Evolutionary conservation across 1,284 basidiomycete genomes (phyloP).

Genomic region (Leccinum holopus): DNA sequence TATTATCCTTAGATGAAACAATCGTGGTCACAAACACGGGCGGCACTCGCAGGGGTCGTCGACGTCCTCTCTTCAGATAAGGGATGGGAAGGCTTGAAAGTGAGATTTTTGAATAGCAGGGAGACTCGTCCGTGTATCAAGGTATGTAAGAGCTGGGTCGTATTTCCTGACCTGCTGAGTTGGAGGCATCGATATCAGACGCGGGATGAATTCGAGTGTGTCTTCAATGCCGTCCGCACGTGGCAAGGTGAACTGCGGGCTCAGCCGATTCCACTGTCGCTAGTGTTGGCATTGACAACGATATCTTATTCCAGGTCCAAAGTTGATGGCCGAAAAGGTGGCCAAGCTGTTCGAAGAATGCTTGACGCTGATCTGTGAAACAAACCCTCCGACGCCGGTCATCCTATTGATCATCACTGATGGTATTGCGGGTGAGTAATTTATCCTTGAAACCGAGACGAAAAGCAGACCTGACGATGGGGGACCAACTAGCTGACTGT

Average conservation of each 20-base stretch:
- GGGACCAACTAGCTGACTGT: constrained; percentile 15
- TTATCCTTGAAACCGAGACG: no score
- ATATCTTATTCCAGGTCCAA: constrained; percentile 15
- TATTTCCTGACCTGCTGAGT: neutral
- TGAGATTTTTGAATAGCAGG: constrained; percentile 22
- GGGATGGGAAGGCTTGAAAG: constrained; percentile 23
- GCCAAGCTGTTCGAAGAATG: constrained; percentile 22
- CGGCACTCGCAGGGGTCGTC: constrained; percentile 19
- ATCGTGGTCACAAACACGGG: constrained; percentile 25
- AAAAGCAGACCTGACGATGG: neutral
- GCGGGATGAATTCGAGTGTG: constrained; percentile 18
- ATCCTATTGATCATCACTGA: constrained; percentile 28
- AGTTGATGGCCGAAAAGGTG: constrained; percentile 21
- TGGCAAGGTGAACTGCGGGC: constrained; percentile 18
- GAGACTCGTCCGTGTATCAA: constrained; percentile 10
- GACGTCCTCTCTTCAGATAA: constrained; percentile 15
- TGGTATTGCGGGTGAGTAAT: constrained; percentile 22
- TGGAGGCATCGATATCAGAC: constrained; percentile 11
- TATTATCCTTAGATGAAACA: constrained; percentile 21
- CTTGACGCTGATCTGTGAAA: constrained; percentile 6
- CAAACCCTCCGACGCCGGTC: constrained; percentile 12
- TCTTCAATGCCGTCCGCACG: constrained; percentile 24
- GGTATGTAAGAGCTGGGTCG: constrained; percentile 7
- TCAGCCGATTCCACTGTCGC: no score
- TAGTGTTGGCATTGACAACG: neutral